Evolutionary conservation across 1,284 basidiomycete genomes (phyloP).

Genomic region (Cryptococcus neoformans): DNA sequence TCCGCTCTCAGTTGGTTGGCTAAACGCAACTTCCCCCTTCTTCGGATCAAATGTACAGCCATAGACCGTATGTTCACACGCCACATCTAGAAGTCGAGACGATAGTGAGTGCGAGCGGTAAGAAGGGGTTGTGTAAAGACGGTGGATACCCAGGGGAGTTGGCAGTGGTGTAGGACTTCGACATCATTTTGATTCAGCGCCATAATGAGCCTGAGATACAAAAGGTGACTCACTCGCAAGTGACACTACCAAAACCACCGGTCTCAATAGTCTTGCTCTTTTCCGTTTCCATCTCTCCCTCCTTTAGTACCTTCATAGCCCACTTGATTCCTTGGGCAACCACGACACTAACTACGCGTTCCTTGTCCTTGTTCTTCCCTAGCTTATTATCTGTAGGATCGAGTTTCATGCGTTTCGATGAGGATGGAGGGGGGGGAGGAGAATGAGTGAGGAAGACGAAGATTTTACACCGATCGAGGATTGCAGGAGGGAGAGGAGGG

Average conservation of each 20-base stretch:
- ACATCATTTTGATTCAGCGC: neutral
- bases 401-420: conserved; percentile 16
- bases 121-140: conserved; percentile 50
- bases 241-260: conserved; percentile 40
- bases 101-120: conserved; percentile 45
- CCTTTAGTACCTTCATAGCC: conserved; percentile 44
- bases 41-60: conserved; percentile 43
- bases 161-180: conserved; percentile 42
- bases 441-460: conserved; percentile 46
- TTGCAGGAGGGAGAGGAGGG: conserved; percentile 39
- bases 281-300: conserved; percentile 10
- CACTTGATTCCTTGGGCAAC: conserved; percentile 49
- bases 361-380: conserved; percentile 9
- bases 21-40: conserved; percentile 48
- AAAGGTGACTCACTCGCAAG: conserved; percentile 49
- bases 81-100: conserved; percentile 39
- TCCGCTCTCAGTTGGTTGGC: conserved; percentile 52
- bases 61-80: conserved; percentile 46
- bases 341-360: conserved; percentile 48
- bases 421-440: conserved; percentile 19
- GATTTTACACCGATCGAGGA: conserved; percentile 45
- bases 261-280: conserved; percentile 33
- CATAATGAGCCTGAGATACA: neutral
- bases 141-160: conserved; percentile 51
- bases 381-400: neutral